These are phyloP conservation scores for Glycine latifolia DNA, from an alignment of 306 rosid genomes.

Conservation along the genomic window DNA sequence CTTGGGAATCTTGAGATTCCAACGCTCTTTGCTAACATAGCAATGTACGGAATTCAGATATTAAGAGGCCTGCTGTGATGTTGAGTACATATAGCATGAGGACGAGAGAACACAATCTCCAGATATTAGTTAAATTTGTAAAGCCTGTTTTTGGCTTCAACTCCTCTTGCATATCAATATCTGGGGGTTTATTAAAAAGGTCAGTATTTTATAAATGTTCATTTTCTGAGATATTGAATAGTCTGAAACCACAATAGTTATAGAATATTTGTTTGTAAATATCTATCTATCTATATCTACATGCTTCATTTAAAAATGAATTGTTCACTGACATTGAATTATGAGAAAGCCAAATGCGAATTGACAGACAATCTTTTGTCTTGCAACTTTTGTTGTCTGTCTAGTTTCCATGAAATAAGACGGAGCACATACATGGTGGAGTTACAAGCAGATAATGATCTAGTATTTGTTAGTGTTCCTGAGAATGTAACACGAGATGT, in stretches of 20 bases:
- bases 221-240: slow-evolving; percentile 15
- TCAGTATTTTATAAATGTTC: slow-evolving; percentile 47
- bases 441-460: slow-evolving; percentile 62
- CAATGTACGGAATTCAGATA: slow-evolving; percentile 63
- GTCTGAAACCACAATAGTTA: not conserved
- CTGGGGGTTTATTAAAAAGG: slow-evolving; percentile 80
- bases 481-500: slow-evolving; percentile 77
- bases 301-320: slow-evolving; percentile 1
- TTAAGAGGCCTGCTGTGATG: slow-evolving; percentile 76
- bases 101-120: slow-evolving; percentile 70
- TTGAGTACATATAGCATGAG: slow-evolving; percentile 75
- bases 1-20: slow-evolving; percentile 12
- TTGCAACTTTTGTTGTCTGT: slow-evolving; percentile 41
- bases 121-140: slow-evolving; percentile 60
- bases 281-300: not conserved
- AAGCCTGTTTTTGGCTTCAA: slow-evolving; percentile 90
- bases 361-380: slow-evolving; percentile 36
- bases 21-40: slow-evolving; percentile 34
- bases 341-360: slow-evolving; percentile 4
- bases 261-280: not conserved
- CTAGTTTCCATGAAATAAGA: slow-evolving; percentile 67
- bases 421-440: slow-evolving; percentile 63
- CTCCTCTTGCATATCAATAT: slow-evolving; percentile 68
- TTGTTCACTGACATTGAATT: slow-evolving; percentile 19
- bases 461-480: slow-evolving; percentile 69